These are phyloP conservation scores for Marsdenia floribunda DNA, from an alignment of 257 asterid genomes.

Conservation along the genomic window DNA sequence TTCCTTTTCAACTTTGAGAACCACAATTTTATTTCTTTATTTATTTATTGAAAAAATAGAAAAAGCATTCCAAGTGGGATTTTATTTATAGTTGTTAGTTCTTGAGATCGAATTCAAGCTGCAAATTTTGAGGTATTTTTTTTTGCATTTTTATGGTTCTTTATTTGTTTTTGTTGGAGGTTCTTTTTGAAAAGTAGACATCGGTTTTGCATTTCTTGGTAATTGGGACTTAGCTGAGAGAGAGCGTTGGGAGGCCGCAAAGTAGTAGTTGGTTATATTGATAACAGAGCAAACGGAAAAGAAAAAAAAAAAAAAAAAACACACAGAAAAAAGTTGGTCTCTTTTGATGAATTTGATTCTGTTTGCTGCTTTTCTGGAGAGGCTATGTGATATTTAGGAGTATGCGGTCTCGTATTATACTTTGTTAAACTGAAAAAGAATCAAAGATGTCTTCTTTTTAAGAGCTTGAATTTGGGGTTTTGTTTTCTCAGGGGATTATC, in stretches of 20 bases:
- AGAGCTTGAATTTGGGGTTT: conserved; percentile 1
- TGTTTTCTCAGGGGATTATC: background rate
- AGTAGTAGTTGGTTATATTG: background rate
- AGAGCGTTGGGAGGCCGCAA: background rate
- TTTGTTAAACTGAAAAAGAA: background rate
- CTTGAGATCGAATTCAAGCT: background rate
- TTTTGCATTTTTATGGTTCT: background rate
- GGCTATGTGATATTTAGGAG: background rate
- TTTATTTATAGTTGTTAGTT: background rate
- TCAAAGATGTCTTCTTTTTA: background rate
- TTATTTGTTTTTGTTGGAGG: conserved; percentile 1
- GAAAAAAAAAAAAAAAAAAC: too few species aligned
- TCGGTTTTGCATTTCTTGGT: background rate
- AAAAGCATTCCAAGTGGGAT: background rate
- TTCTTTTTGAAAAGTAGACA: background rate
- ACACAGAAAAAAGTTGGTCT: background rate
- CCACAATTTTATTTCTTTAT: background rate
- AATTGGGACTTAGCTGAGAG: background rate
- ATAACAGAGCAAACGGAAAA: background rate
- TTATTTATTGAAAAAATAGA: background rate
- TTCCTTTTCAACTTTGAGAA: background rate
- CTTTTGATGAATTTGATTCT: background rate
- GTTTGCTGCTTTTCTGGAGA: background rate
- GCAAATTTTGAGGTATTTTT: background rate
- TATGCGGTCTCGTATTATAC: background rate